Base-by-base conservation (phyloP, 2,329 filamentous ascomycete species). In the Colletotrichum acutatum region DNA sequence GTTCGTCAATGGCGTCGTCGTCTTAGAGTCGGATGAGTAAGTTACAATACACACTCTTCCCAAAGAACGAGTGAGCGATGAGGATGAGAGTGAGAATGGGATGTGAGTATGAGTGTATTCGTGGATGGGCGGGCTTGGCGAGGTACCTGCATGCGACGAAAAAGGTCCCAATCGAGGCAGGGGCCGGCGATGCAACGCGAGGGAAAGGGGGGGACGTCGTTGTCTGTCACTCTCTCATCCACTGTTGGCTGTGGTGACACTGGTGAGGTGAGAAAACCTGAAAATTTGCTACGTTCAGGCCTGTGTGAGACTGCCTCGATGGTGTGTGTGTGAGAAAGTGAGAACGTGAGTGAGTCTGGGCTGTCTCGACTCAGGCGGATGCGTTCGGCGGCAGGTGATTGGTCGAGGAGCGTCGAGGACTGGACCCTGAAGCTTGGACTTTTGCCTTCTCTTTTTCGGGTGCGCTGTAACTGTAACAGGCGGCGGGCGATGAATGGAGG, bases 401-500 rank as follows among this genome's bases (percentile, higher is more conserved):
- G 70, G 70, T 12, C 30, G 32, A 6, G 4, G 26, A 12, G 12
- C 34, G 37, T 42, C 37, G 22, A 69, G 61, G 66, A 69, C 58
- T 72, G 65, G 68, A 71, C 64, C 69, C 64, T 63, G 69, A 63
- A 71, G 69, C 69, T 68, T 63, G 64, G 64, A 61, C 63, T 54
- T 49, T n/a, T 37, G 46, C 52, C 52, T 57, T 34, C 32, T 34
- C 32, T 28, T 56, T 32, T 53, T 24, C 8, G 42, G 42, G 42
- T 49, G 42, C 42, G 32, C 42, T 49, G 42, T 49, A 49, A 49
- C 42, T 63, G 61, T 64, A 46, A 64, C 66, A 68, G 14, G 34
- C 64, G 46, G 28, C 52, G 49, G 66, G 34, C 58, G 57, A 54
- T 42, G 32, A 42, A 42, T 34, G 49, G 59, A 64, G 65, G 53